A percentile compares a stretch with the other conserved stretches of the same genome.
phyloP scores from a whole-genome alignment of 2,329 filamentous ascomycete genomes.

The Claviceps digitariae region DNA sequence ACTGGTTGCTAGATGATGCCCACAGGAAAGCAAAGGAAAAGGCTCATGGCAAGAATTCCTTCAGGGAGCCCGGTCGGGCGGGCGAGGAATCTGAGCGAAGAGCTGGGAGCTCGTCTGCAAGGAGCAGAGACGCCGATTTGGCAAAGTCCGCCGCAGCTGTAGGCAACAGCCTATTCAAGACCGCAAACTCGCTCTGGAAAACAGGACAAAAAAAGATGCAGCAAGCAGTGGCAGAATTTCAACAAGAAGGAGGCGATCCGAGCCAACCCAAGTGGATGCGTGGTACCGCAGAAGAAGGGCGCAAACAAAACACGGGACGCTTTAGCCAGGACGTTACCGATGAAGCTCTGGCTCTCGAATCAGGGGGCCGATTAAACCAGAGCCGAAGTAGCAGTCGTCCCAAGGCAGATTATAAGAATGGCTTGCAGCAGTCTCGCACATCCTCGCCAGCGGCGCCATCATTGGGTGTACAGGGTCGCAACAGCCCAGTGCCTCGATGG shows the following conservation, averaged over 20 bases:
- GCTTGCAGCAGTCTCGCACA: conserved; percentile 28
- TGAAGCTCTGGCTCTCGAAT: conserved; percentile 70
- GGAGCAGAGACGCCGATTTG: conserved; percentile 53
- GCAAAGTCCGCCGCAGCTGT: conserved; percentile 71
- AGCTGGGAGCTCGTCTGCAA: conserved; percentile 30
- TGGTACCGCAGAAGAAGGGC: conserved; percentile 41
- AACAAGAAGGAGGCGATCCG: conserved; percentile 50
- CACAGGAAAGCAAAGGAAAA: conserved; percentile 73
- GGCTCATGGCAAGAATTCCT: conserved; percentile 37
- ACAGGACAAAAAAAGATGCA: conserved; percentile 85
- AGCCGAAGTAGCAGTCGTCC: conserved; percentile 14
- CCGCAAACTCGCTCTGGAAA: conserved; percentile 91
- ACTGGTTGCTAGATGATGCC: conserved; percentile 82
- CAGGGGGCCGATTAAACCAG: conserved; percentile 41
- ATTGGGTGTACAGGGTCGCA: conserved; percentile 28
- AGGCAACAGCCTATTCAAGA: conserved; percentile 77
- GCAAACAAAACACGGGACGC: conserved; percentile 18
- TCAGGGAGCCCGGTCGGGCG: not conserved
- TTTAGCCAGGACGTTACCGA: conserved; percentile 38
- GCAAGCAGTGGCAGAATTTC: conserved; percentile 80
- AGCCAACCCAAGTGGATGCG: conserved; percentile 94
- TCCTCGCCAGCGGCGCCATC: conserved; percentile 34
- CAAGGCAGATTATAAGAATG: conserved; percentile 12
- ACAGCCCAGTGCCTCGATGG: conserved; percentile 41
- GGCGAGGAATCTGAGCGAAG: conserved; percentile 14